A percentile compares a stretch with the other conserved stretches of the same genome.
These are phyloP conservation scores for Cercis canadensis DNA, from an alignment of 306 rosid species.

Conservation along the genomic window DNA sequence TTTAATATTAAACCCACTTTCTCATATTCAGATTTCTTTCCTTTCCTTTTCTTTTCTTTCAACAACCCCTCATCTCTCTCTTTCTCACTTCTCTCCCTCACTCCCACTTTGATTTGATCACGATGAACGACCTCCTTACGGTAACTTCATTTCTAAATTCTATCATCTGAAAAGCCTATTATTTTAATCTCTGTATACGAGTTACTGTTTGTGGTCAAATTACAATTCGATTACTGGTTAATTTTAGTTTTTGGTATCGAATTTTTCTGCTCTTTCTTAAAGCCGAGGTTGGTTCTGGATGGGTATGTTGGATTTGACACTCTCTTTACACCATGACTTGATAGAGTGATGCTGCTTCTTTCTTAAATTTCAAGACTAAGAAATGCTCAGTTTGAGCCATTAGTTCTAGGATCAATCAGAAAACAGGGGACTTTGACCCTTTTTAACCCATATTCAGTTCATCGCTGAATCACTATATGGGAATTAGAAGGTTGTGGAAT, in stretches of 20 bases:
- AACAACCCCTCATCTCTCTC: slow-evolving; percentile 8
- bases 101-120: slow-evolving; percentile 38
- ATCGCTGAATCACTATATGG: not conserved
- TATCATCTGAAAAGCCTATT: not conserved
- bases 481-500: not conserved
- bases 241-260: not conserved
- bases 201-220: not conserved
- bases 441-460: slow-evolving; percentile 12
- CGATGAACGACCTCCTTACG: slow-evolving; percentile 92
- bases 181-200: not conserved
- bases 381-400: slow-evolving; percentile 22
- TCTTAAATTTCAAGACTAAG: not conserved
- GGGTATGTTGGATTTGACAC: slow-evolving; percentile 35
- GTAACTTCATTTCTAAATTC: slow-evolving; percentile 49
- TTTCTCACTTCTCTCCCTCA: slow-evolving; percentile 6
- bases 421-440: slow-evolving; percentile 32
- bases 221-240: slow-evolving; percentile 41
- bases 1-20: not conserved
- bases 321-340: not conserved
- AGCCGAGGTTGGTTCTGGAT: not conserved
- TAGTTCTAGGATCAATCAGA: slow-evolving; percentile 23
- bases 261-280: not conserved
- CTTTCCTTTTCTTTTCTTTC: slow-evolving; percentile 11
- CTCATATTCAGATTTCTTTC: not conserved
- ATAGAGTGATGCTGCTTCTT: not conserved